Evolutionary conservation across 2,329 filamentous ascomycete genomes (phyloP).

Genomic region (Venturiaceae sp.): DNA sequence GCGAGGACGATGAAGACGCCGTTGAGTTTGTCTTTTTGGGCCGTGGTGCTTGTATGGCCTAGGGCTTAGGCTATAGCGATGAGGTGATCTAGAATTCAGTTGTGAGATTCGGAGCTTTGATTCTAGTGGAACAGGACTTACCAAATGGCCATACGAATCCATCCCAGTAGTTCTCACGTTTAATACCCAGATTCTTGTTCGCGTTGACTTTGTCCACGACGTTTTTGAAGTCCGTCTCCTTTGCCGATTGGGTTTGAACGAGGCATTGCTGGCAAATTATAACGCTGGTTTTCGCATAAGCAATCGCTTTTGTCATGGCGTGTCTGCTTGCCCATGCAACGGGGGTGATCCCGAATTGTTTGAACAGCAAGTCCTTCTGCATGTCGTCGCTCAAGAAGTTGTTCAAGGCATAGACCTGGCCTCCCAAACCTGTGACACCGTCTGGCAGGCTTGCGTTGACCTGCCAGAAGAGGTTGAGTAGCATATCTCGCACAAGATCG

Average conservation of each 20-base stretch:
- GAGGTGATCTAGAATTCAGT: too few species aligned
- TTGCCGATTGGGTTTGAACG: too few species aligned
- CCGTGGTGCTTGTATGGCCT: not conserved
- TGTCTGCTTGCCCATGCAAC: not conserved
- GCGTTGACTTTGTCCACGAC: not conserved
- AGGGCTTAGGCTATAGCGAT: too few species aligned
- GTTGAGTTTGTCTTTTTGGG: not conserved
- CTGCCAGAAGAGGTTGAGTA: not conserved
- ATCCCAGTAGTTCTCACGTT: not conserved
- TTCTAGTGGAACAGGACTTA: too few species aligned
- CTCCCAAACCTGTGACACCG: not conserved
- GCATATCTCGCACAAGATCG: not conserved
- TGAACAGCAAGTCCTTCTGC: not conserved
- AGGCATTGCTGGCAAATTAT: too few species aligned
- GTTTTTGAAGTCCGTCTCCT: not conserved
- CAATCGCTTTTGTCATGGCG: not conserved
- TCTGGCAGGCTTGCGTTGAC: not conserved
- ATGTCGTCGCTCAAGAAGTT: not conserved
- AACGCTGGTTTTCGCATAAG: not conserved
- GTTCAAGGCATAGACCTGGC: not conserved
- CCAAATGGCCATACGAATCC: not conserved
- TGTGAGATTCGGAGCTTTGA: too few species aligned
- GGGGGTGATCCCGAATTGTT: not conserved
- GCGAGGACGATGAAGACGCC: not conserved
- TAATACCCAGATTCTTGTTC: not conserved